Base-by-base conservation (phyloP, 306 rosid genomes). In the Styphnolobium japonicum region DNA sequence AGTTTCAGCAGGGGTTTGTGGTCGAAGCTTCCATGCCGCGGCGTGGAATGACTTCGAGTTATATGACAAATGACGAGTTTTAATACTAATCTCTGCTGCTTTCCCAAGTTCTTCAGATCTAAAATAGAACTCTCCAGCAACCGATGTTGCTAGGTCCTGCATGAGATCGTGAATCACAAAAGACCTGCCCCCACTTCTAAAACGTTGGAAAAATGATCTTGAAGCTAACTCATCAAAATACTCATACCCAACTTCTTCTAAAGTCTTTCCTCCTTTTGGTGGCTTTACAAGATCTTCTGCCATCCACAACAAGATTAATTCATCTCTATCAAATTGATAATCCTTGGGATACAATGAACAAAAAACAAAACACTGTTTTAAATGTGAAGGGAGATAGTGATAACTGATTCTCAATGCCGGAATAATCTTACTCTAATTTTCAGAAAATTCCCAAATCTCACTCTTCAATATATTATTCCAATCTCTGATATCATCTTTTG, bases 371-470 rank as follows among this genome's bases (percentile, higher is more conserved):
- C 83, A 80, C 3, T 67, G 52, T 25, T 70, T 80, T 7, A 71
- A 23, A 46, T 25, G 31, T 0, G 78, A 23, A 10, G 82, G 75
- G 9, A 75, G 61, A 73, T 66, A 60, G 16, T 66, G 66, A 37
- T 83, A 83, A 27, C 86, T 78, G 5, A 83, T n/a, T 27, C 56
- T 73, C 4, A 79, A 34, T 18, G 73, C 80, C 0, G 81, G 81
- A 7, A 84, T 43, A 15, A 83, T 67, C 0, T 15, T 42, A n/a
- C 76, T 31, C 19, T 46, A 33, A 5, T 16, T 29, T 2, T 58
- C 15, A 0, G 61, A 7, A 7, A 31, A 19, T 22, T 61, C 62
- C 84, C 84, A 75, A 6, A 84, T 21, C 2, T 69, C 62, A 37
- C 22, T 61, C 10, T 80, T 57, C 3, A 75, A 16, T 62, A 84